Base-by-base conservation (phyloP, 495 filamentous ascomycete genomes). In the Xylaria intraflava region DNA sequence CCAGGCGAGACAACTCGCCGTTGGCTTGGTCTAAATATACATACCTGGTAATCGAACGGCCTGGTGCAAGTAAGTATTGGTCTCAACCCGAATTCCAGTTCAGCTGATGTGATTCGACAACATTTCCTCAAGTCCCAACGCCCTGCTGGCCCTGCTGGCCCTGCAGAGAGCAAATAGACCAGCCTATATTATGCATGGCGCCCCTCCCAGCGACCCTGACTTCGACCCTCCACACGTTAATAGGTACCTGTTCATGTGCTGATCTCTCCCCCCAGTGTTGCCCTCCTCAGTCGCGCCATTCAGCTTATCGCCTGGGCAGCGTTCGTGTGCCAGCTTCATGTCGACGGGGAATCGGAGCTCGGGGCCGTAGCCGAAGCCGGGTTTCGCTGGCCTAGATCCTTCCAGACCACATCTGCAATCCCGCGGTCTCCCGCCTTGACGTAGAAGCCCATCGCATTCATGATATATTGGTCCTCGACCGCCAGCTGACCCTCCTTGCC, bases 401-500 rank as follows among this genome's bases (percentile, higher is more conserved):
- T 62, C 76, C 76, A 79, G 6, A 78, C 72, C 11, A 43, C 60
- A 20, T 65, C 65, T 10, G 65, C 26, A 9, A 78, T 56, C 10
- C 57, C 48, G 2, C 27, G 33, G 17, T 71, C 74, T 1, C 71
- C 71, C 36, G 69, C 66, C 8, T 66, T 62, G 23, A 76, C 54
- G 53, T 79, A 75, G 51, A 69, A 79, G 4, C 76, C 76, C 73
- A 79, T 74, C 2, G 76, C 68, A 11, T 68, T 68, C 22, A 69
- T 59, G 23, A 66, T 61, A 59, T 71, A 78, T 2, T 74, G 60
- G 16, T 72, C 65, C 51, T 78, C 75, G 1, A 79, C 76, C 1
- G 72, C 63, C 29, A 79, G 69, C 9, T 60, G 66, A 12, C 68
- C 54, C 23, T 73, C 65, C 8, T 54, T 36, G 4, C 60, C 69